These are phyloP conservation scores for Ambrosia trifida DNA, from an alignment of 129 eudicot species.

Conservation along the genomic window DNA sequence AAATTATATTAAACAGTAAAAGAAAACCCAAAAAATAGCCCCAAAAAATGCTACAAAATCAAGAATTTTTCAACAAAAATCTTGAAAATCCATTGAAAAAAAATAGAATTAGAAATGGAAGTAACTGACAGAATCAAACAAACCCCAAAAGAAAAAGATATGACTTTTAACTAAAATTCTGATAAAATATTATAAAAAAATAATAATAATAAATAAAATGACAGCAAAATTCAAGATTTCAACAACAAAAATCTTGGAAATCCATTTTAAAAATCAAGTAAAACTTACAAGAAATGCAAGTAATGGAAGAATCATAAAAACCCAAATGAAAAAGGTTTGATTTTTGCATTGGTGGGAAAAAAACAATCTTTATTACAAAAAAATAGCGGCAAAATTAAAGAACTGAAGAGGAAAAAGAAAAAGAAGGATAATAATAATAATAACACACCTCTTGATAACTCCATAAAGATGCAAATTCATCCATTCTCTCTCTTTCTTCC, in stretches of 20 bases:
- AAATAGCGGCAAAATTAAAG: conserved; percentile 9
- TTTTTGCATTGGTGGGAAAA: conserved; percentile 13
- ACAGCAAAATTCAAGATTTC: too few species aligned
- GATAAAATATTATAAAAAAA: too few species aligned
- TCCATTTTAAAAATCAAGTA: conserved; percentile 14
- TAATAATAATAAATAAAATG: too few species aligned
- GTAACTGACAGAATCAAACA: too few species aligned
- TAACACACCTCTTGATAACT: conserved; percentile 70
- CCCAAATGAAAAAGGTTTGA: background rate
- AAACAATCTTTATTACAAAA: conserved; percentile 9
- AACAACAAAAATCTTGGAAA: background rate
- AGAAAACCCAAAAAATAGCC: too few species aligned
- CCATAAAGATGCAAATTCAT: conserved; percentile 65
- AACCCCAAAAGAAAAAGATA: too few species aligned
- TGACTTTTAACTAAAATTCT: too few species aligned
- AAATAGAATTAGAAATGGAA: too few species aligned
- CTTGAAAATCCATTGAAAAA: too few species aligned
- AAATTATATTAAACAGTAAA: too few species aligned
- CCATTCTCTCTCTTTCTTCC: conserved; percentile 42
- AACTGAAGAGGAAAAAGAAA: conserved; percentile 12
- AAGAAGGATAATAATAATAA: background rate
- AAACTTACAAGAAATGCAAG: conserved; percentile 19
- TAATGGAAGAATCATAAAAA: background rate
- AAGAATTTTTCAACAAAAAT: too few species aligned
- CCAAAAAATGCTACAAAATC: too few species aligned